phyloP scores from a whole-genome alignment of 805 yeast genomes.

The Candida piceae region DNA sequence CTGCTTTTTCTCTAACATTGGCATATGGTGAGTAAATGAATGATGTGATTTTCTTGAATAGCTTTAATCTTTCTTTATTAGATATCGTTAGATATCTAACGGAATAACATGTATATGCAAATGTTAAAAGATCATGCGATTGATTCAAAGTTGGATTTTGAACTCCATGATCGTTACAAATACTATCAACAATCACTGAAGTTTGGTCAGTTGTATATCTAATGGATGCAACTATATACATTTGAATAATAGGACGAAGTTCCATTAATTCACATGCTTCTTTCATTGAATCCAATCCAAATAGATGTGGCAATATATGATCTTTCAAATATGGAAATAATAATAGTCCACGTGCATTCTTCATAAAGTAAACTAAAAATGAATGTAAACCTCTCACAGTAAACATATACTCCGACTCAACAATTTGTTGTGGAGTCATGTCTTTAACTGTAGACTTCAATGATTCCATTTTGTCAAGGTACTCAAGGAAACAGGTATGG shows the following conservation, averaged over 20 bases:
- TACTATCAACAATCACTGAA: constrained; percentile 37
- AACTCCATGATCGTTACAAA: constrained; percentile 35
- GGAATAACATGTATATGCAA: constrained; percentile 66
- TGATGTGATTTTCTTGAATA: constrained; percentile 48
- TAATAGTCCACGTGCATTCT: constrained; percentile 48
- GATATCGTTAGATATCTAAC: constrained; percentile 56
- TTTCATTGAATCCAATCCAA: constrained; percentile 58
- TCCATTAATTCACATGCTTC: constrained; percentile 75
- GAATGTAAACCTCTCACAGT: constrained; percentile 59
- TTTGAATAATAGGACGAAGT: constrained; percentile 47
- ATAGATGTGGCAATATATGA: constrained; percentile 63
- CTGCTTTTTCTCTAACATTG: constrained; percentile 71
- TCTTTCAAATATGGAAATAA: constrained; percentile 47
- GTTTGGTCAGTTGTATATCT: constrained; percentile 40
- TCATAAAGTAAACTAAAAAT: constrained; percentile 51
- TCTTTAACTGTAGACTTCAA: constrained; percentile 27
- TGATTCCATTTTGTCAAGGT: constrained; percentile 41
- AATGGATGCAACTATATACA: constrained; percentile 42
- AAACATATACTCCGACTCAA: constrained; percentile 57
- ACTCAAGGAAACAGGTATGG: constrained; percentile 32
- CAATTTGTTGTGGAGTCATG: constrained; percentile 48
- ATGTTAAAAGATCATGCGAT: constrained; percentile 57
- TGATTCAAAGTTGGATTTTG: constrained; percentile 52
- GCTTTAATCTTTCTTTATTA: constrained; percentile 37
- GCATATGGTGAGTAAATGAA: constrained; percentile 59